Evolutionary conservation across 2,329 filamentous ascomycete genomes (phyloP), one percentile per base, ranked within the genome.

Genomic region (Fusarium sp.): DNA sequence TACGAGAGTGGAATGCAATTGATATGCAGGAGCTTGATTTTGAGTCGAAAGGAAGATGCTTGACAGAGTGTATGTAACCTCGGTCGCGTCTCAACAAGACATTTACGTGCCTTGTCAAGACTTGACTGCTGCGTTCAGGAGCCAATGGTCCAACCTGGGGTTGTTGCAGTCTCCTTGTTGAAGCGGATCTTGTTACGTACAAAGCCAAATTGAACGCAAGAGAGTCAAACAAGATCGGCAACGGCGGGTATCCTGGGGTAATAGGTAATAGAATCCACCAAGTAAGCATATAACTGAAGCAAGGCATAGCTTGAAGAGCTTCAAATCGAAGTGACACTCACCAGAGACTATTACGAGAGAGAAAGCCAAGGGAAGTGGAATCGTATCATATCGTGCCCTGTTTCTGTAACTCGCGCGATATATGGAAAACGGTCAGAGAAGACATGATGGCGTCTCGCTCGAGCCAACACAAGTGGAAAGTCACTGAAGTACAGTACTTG

Each of bases 181-280:
- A 49, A 38, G 49, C 64, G 52, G 58, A 54, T 57, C 22, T 22
- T 42, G 46, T 68, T 71, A 71, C 68, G 68, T 71, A 71, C 63
- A 57, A 64, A 54, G 55, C 45, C 27, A 71, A 53, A 68, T 63
- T 42, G 15, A 25, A 43, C 44, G 46, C 38, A 24, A 29, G 32
- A 16, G 24, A 14, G n/a, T n/a, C 27, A 15, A 49, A 18, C 46
- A 45, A 22, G 60, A 65, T 52, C 50, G 38, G 52, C 45, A 43
- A 46, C 38, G 10, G 34, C 54, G 34, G 38, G 46, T 34, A 61
- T 62, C 9, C 47, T 43, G 61, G 58, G 55, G 63, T 57, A 66
- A 59, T 20, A 44, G 16, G 57, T 24, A 40, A 46, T 18, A 29
- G 45, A 59, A 50, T 68, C 45, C 34, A 42, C 25, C 18, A 15